These are phyloP conservation scores for Monilinia fructicola DNA, from an alignment of 2,329 filamentous ascomycete genomes.

Conservation along the genomic window DNA sequence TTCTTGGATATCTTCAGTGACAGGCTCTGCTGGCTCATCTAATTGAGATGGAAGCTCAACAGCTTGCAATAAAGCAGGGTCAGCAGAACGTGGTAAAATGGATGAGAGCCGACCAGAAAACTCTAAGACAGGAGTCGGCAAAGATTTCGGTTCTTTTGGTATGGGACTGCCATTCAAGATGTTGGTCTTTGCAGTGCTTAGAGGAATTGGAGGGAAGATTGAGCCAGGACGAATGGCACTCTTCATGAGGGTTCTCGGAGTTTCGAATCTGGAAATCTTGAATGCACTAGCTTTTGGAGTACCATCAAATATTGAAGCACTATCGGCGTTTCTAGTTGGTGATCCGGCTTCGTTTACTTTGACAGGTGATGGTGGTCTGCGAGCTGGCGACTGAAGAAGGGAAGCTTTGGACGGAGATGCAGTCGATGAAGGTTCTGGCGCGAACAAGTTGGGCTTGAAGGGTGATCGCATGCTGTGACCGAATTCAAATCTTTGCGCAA, in stretches of 20 bases:
- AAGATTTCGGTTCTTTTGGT: neutral
- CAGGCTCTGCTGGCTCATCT: slow-evolving; percentile 25
- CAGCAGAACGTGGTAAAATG: slow-evolving; percentile 42
- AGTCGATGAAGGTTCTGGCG: slow-evolving; percentile 28
- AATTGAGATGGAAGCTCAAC: slow-evolving; percentile 20
- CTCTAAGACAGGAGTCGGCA: slow-evolving; percentile 26
- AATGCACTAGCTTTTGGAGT: slow-evolving; percentile 38
- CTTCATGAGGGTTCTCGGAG: slow-evolving; percentile 36
- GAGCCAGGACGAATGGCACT: slow-evolving; percentile 32
- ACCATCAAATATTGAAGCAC: slow-evolving; percentile 28
- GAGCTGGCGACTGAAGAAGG: slow-evolving; percentile 40
- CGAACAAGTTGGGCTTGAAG: slow-evolving; percentile 36
- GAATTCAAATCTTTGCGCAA: slow-evolving; percentile 49
- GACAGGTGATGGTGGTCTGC: slow-evolving; percentile 39
- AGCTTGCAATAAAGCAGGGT: slow-evolving; percentile 32
- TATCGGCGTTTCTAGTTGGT: slow-evolving; percentile 31
- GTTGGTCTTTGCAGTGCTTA: slow-evolving; percentile 22
- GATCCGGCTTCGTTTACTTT: slow-evolving; percentile 39
- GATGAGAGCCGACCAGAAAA: slow-evolving; percentile 45
- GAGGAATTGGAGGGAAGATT: slow-evolving; percentile 32
- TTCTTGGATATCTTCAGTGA: slow-evolving; percentile 17
- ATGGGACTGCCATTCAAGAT: slow-evolving; percentile 20
- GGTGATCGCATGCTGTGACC: slow-evolving; percentile 36
- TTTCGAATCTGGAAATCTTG: slow-evolving; percentile 39
- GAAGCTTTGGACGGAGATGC: slow-evolving; percentile 37